Base-by-base conservation (phyloP, 768 basidiomycete genomes). In the Boletus eberwhitei region DNA sequence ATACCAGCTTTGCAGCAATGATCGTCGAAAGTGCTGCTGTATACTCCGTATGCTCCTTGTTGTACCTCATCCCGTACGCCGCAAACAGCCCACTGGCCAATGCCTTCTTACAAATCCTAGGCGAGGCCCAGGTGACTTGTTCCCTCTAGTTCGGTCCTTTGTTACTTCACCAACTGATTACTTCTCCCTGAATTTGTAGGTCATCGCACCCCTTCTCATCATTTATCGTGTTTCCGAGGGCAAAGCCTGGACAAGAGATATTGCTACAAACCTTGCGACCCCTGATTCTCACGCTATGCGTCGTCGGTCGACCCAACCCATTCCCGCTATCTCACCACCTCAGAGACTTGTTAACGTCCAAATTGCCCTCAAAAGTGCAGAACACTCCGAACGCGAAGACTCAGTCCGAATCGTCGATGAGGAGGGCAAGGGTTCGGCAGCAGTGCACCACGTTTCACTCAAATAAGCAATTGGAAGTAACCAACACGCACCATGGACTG, bases 151-250 rank as follows among this genome's bases (percentile, higher is more conserved):
- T 29, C 4, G 1, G 0, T 39, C 31, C 9, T 32, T 11, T 17
- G 6, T 37, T 24, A 11, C 9, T 26, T 22, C 35, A 7, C n/a
- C 1, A 16, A 24, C 47, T 55, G 29, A 54, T 36, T 7, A 16
- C 5, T 37, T 12, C 6, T 14, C 39, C 32, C n/a, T 32, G 9
- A 24, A 42, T 46, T n/a, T 16, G 2, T 56, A 79, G 78, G 71
- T 77, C 65, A 73, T 79, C 31, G 77, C 79, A 12, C 73, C 74
- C 0, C 75, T 78, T 55, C 69, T 79, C 22, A 79, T 80, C 51
- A 78, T 78, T 36, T 75, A 75, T 40, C 75, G 78, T n/a, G 66
- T 80, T 12, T 74, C 77, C 2, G 68, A 76, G 54, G 79, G 79
- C 14, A 71, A 73, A 24, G 78, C 76, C 3, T 78, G 77, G 79